Evolutionary conservation across 345 rosid genomes (phyloP).

Genomic region (Gossypium stocksii): DNA sequence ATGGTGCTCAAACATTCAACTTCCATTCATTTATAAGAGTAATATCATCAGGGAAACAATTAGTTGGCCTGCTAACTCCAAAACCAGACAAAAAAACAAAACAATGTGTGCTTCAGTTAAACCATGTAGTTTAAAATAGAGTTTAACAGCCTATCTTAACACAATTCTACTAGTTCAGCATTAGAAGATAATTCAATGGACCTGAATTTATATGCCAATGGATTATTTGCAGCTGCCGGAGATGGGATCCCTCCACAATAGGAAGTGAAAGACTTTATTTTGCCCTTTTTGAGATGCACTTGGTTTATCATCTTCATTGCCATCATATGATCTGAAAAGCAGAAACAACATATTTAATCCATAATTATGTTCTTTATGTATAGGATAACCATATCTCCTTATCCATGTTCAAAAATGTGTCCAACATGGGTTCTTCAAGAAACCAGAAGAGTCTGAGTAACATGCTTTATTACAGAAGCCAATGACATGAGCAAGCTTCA

Average conservation of each 20-base stretch:
- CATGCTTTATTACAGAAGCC: neutral
- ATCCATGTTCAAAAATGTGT: neutral
- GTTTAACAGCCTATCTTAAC: neutral
- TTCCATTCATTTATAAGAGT: neutral
- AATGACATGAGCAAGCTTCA: neutral
- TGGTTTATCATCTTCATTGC: slow-evolving; percentile 91
- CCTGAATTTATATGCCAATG: slow-evolving; percentile 94
- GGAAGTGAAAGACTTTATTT: slow-evolving; percentile 74
- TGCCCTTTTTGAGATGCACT: slow-evolving; percentile 62
- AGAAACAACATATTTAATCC: slow-evolving; percentile 4
- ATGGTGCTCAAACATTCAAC: neutral
- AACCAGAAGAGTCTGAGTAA: neutral
- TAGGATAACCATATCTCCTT: neutral
- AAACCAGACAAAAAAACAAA: neutral
- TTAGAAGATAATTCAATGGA: slow-evolving; percentile 14
- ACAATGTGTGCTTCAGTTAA: neutral
- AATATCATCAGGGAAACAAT: too few relatives aligned
- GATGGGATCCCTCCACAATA: slow-evolving; percentile 96
- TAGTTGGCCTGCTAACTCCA: neutral
- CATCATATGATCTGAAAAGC: slow-evolving; percentile 88
- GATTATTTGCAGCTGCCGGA: slow-evolving; percentile 94
- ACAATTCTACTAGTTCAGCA: neutral
- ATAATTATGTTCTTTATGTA: neutral
- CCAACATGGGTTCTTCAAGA: too few relatives aligned
- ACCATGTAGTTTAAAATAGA: neutral